These are phyloP conservation scores for Suillus paluster DNA, from an alignment of 768 basidiomycete species.

Conservation along the genomic window DNA sequence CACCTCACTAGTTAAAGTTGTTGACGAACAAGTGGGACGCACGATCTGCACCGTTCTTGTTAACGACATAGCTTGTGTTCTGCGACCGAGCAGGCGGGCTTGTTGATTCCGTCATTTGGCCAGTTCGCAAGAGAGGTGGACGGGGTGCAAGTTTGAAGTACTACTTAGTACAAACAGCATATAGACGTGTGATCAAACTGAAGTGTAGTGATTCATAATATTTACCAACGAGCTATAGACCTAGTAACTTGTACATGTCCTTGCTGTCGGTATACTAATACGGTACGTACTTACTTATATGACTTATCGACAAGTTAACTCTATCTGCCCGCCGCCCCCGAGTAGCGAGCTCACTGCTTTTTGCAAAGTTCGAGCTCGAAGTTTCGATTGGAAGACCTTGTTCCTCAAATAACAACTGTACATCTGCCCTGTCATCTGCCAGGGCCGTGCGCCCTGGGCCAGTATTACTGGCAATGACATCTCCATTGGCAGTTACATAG, in stretches of 20 bases:
- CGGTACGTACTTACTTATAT: no score
- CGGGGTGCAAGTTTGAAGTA: background rate
- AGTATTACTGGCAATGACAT: no score
- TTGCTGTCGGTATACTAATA: no score
- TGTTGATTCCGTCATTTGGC: slow-evolving; percentile 25
- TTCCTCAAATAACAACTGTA: background rate
- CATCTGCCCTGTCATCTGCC: no score
- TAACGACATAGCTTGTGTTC: slow-evolving; percentile 26
- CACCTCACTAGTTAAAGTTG: slow-evolving; percentile 12
- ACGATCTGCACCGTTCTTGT: slow-evolving; percentile 41
- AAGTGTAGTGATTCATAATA: no score
- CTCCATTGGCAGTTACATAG: no score
- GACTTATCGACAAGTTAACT: no score
- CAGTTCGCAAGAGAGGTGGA: background rate
- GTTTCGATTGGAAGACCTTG: background rate
- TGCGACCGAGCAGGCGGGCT: slow-evolving; percentile 9
- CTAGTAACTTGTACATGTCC: no score
- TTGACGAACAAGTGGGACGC: slow-evolving; percentile 26
- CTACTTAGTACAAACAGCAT: background rate
- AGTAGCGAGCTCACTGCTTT: no score
- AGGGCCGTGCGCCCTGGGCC: no score
- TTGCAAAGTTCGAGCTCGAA: background rate
- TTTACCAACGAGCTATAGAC: no score
- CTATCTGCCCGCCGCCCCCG: no score
- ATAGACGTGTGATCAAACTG: background rate